Percentiles rank a stretch among this genome's conserved stretches.
Conservation (phyloP, 306 rosid species). For the Quercus gilva region DNA sequence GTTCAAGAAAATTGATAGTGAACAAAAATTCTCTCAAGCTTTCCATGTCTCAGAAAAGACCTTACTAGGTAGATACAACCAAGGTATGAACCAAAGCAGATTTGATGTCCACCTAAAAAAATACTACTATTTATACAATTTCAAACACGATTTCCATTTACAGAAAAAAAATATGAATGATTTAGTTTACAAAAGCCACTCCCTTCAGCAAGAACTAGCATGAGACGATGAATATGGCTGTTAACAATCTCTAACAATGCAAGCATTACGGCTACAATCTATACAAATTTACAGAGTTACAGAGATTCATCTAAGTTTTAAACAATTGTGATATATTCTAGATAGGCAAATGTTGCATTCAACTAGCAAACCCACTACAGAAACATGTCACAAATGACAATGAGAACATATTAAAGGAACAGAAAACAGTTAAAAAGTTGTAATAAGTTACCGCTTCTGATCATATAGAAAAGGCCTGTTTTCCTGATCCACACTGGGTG, state of each 20-base stretch:
- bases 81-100: background rate
- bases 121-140: background rate
- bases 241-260: background rate
- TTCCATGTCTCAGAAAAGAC: background rate
- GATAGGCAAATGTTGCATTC: background rate
- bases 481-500: constrained; percentile 37
- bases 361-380: background rate
- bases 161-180: background rate
- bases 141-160: background rate
- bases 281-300: background rate
- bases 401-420: background rate
- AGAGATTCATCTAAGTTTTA: background rate
- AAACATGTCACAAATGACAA: background rate
- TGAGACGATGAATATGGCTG: background rate
- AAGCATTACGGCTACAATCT: background rate
- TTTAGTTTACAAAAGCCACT: background rate
- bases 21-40: constrained; percentile 10
- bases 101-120: background rate
- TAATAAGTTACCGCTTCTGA: constrained; percentile 49
- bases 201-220: background rate
- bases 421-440: constrained; percentile 14
- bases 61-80: background rate
- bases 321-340: background rate
- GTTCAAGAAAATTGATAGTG: constrained; percentile 22
- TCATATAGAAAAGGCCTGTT: constrained; percentile 56